phyloP scores from a whole-genome alignment of 352 stramenopile species.

The Phytophthora ramorum region DNA sequence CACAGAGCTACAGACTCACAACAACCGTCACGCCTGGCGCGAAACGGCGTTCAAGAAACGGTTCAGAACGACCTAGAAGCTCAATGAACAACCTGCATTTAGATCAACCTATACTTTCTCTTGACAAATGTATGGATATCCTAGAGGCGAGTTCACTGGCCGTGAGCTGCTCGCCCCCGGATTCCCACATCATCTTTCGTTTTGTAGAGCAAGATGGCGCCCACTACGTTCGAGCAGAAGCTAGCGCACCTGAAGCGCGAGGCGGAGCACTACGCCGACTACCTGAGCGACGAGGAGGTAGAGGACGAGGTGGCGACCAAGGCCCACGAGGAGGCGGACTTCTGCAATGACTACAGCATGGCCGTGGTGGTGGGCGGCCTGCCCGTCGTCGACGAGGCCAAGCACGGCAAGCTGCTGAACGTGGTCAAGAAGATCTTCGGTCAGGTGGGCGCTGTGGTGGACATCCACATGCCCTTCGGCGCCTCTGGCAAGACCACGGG shows the following conservation, averaged over 20 bases:
- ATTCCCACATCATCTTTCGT: constrained; percentile 11
- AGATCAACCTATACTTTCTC: constrained; percentile 1
- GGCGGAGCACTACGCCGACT: constrained; percentile 80
- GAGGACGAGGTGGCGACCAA: constrained; percentile 69
- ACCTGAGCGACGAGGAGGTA: constrained; percentile 81
- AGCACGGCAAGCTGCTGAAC: constrained; percentile 86
- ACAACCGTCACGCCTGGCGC: not conserved
- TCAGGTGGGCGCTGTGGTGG: constrained; percentile 76
- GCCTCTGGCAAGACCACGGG: constrained; percentile 64
- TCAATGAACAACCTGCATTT: not conserved
- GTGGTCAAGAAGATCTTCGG: constrained; percentile 91
- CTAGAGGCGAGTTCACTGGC: constrained; percentile 15
- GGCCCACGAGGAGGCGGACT: constrained; percentile 79
- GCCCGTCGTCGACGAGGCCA: constrained; percentile 75
- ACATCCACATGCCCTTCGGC: constrained; percentile 85
- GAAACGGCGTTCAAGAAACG: constrained; percentile 29
- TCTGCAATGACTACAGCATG: constrained; percentile 82
- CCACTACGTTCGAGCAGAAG: constrained; percentile 81
- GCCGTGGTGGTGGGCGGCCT: constrained; percentile 83
- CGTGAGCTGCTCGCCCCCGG: not conserved
- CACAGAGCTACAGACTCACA: not conserved
- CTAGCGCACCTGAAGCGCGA: constrained; percentile 74
- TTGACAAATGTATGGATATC: not conserved
- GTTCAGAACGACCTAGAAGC: not conserved
- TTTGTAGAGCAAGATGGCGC: constrained; percentile 50